These are phyloP conservation scores for Chytridium lagenaria DNA, from an alignment of 371 early-diverging fungal species.

Conservation along the genomic window DNA sequence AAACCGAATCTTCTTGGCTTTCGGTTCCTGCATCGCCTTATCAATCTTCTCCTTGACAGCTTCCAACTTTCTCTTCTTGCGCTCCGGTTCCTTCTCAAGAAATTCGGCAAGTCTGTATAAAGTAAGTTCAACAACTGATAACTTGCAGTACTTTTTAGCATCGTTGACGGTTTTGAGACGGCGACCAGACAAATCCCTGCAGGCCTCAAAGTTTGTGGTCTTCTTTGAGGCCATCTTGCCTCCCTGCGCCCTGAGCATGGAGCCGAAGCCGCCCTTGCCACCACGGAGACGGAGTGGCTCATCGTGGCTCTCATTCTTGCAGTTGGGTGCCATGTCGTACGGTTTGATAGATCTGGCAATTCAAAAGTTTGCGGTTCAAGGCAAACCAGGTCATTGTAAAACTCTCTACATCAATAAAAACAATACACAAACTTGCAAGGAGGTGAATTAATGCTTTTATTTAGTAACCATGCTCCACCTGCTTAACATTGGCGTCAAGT, in stretches of 20 bases:
- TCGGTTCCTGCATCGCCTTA: conserved; percentile 72
- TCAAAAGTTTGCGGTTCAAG: no score
- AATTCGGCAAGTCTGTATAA: conserved; percentile 75
- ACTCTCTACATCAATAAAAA: no score
- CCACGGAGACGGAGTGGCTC: conserved; percentile 8
- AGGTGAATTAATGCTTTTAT: no score
- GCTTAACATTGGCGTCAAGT: no score
- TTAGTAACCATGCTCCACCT: no score
- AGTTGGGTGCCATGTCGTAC: no score
- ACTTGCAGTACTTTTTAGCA: conserved; percentile 73
- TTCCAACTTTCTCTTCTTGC: conserved; percentile 71
- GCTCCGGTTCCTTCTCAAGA: conserved; percentile 73
- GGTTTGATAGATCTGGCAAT: no score
- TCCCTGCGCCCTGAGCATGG: conserved; percentile 93
- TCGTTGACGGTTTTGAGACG: conserved; percentile 88
- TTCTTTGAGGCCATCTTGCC: conserved; percentile 90
- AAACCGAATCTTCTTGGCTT: conserved; percentile 73
- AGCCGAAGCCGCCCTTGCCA: conserved; percentile 91
- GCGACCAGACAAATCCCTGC: conserved; percentile 91
- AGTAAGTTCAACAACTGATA: not conserved
- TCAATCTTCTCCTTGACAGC: conserved; percentile 82
- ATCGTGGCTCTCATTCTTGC: not conserved
- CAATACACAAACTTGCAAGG: no score
- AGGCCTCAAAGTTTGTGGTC: conserved; percentile 90
- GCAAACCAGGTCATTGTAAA: no score